Evolutionary conservation across 2,329 filamentous ascomycete genomes (phyloP).

Genomic region (Rhynchosporium agropyri): DNA sequence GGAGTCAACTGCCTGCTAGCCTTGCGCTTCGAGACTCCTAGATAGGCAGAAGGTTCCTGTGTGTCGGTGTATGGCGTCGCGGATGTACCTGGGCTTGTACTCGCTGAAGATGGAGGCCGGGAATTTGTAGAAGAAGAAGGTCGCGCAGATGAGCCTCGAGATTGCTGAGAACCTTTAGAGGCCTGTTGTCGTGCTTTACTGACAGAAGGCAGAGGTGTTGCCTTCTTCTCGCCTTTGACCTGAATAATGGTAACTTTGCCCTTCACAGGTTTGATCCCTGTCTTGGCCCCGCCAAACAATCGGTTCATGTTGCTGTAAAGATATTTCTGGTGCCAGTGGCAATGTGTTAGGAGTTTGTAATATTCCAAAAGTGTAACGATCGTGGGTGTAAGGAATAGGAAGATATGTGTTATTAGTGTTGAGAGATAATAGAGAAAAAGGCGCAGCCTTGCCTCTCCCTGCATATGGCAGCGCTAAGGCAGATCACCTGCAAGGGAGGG

Average conservation of each 20-base stretch:
- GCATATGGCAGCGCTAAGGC: constrained; percentile 1
- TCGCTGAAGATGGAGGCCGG: constrained; percentile 4
- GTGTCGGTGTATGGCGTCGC: constrained; percentile 25
- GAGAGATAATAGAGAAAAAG: not conserved
- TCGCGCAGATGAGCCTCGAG: constrained; percentile 11
- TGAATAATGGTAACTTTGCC: constrained; percentile 7
- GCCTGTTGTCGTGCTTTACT: constrained; percentile 6
- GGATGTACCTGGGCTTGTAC: constrained; percentile 15
- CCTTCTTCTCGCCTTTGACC: constrained; percentile 7
- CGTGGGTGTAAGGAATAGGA: not conserved
- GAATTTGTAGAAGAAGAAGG: not conserved
- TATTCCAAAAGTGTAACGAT: constrained; percentile 6
- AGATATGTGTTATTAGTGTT: not conserved
- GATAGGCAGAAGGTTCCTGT: constrained; percentile 19
- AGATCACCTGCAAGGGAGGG: not conserved
- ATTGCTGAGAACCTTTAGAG: not conserved
- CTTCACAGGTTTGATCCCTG: constrained; percentile 11
- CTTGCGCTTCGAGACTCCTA: constrained; percentile 29
- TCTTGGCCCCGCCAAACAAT: constrained; percentile 13
- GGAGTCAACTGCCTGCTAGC: constrained; percentile 30
- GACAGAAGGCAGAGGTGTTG: constrained; percentile 19
- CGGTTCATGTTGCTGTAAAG: not conserved
- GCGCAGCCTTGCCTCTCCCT: constrained; percentile 13
- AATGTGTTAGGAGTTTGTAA: not conserved
- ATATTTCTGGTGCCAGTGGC: not conserved